Conservation (phyloP, 352 stramenopile species). For the Phytophthora capsici region DNA sequence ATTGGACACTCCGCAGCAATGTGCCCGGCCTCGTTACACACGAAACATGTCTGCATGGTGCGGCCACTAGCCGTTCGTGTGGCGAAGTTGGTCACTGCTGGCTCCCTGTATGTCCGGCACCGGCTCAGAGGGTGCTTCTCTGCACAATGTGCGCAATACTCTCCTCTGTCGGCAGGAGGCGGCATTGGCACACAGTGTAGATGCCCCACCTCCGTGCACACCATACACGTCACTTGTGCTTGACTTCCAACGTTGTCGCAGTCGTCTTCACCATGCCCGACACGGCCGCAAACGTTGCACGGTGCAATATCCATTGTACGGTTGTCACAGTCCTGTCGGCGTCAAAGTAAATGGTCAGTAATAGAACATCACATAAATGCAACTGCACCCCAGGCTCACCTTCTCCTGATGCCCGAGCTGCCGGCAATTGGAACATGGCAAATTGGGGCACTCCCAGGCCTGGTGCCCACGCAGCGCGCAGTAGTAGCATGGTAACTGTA, state of each 20-base stretch:
- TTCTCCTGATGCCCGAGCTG: conserved; percentile 71
- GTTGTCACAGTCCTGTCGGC: conserved; percentile 68
- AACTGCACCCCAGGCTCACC: conserved; percentile 27
- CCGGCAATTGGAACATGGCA: conserved; percentile 72
- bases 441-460: conserved; percentile 67
- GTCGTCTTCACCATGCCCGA: conserved; percentile 51
- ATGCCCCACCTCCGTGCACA: conserved; percentile 69
- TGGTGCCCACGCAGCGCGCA: conserved; percentile 78
- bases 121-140: conserved; percentile 60
- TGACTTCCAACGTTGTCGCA: conserved; percentile 46
- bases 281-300: conserved; percentile 64
- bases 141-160: conserved; percentile 77
- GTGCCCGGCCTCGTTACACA: conserved; percentile 75
- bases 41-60: conserved; percentile 73
- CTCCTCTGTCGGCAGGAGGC: conserved; percentile 62
- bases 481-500: conserved; percentile 81
- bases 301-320: conserved; percentile 43
- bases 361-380: too few species aligned
- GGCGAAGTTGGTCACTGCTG: conserved; percentile 51
- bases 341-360: background rate
- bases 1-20: conserved; percentile 71
- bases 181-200: conserved; percentile 74
- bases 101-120: conserved; percentile 57
- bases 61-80: conserved; percentile 43
- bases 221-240: conserved; percentile 70